Evolutionary conservation across 2,329 filamentous ascomycete species (phyloP).

Genomic region (Dothistroma pini): DNA sequence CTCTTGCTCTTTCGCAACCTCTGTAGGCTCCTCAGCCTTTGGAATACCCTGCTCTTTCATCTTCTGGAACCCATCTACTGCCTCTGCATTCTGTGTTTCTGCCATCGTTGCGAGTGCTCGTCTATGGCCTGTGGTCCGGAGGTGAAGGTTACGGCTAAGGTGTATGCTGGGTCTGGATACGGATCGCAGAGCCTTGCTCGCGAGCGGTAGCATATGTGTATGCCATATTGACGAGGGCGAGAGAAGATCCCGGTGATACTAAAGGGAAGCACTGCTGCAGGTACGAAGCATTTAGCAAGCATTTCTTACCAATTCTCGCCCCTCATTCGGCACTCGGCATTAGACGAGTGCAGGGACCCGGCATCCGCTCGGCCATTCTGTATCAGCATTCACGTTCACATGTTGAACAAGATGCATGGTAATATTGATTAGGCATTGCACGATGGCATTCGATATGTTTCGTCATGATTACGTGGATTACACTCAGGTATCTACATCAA

Average conservation of each 20-base stretch:
- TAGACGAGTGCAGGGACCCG: background rate
- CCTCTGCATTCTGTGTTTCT: background rate
- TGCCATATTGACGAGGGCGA: background rate
- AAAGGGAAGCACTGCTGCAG: background rate
- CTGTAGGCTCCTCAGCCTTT: constrained; percentile 19
- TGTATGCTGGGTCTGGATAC: background rate
- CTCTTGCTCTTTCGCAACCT: constrained; percentile 16
- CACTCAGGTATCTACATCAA: background rate
- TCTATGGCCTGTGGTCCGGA: background rate
- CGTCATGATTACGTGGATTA: background rate
- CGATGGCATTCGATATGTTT: background rate
- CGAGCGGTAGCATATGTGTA: background rate
- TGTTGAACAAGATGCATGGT: background rate
- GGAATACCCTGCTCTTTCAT: constrained; percentile 27
- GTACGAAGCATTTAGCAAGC: constrained; percentile 5
- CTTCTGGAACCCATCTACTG: constrained; percentile 25
- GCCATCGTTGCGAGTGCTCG: background rate
- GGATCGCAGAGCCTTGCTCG: background rate
- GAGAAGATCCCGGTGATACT: background rate
- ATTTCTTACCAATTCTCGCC: constrained; percentile 8
- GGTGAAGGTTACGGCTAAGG: background rate
- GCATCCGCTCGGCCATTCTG: background rate
- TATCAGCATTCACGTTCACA: background rate
- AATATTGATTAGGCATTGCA: background rate
- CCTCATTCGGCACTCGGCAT: background rate